Percentiles rank a stretch among this genome's conserved stretches.
Conservation (phyloP, 2,329 filamentous ascomycete genomes). For the Microcera coccophila region DNA sequence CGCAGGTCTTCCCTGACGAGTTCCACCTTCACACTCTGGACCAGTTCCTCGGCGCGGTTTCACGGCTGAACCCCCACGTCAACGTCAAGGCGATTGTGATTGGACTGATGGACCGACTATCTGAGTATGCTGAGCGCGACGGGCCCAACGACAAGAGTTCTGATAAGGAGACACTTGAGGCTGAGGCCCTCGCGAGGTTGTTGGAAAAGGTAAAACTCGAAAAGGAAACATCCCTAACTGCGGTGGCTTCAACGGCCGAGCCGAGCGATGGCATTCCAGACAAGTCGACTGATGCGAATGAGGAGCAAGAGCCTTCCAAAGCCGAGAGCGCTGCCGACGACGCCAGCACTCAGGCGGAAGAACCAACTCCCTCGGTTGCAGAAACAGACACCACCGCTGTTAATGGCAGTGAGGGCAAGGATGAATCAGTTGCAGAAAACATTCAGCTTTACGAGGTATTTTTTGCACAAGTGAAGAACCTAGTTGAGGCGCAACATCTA, state of each 20-base stretch:
- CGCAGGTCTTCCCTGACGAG: slow-evolving; percentile 97
- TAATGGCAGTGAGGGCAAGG: slow-evolving; percentile 47
- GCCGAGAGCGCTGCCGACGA: slow-evolving; percentile 31
- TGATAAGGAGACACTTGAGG: slow-evolving; percentile 72
- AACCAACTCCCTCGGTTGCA: slow-evolving; percentile 39
- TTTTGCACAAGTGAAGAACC: slow-evolving; percentile 89
- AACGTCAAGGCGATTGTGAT: slow-evolving; percentile 98
- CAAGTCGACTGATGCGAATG: slow-evolving; percentile 34
- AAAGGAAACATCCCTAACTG: slow-evolving; percentile 44
- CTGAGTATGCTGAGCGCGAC: slow-evolving; percentile 90
- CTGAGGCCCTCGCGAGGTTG: slow-evolving; percentile 74
- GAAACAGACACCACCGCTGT: slow-evolving; percentile 47
- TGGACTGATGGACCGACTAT: slow-evolving; percentile 93
- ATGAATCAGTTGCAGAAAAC: slow-evolving; percentile 51
- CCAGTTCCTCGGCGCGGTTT: slow-evolving; percentile 88
- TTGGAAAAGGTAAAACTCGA: slow-evolving; percentile 73
- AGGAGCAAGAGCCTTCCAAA: slow-evolving; percentile 27
- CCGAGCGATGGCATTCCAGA: slow-evolving; percentile 16
- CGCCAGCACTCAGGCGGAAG: slow-evolving; percentile 27
- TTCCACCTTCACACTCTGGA: slow-evolving; percentile 97
- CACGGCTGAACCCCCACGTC: slow-evolving; percentile 89
- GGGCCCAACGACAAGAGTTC: slow-evolving; percentile 66
- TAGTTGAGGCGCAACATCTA: slow-evolving; percentile 86
- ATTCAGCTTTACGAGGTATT: slow-evolving; percentile 96
- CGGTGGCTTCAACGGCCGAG: slow-evolving; percentile 16